phyloP scores from a whole-genome alignment of 805 yeast species.

The Isabelozyma gotoi region DNA sequence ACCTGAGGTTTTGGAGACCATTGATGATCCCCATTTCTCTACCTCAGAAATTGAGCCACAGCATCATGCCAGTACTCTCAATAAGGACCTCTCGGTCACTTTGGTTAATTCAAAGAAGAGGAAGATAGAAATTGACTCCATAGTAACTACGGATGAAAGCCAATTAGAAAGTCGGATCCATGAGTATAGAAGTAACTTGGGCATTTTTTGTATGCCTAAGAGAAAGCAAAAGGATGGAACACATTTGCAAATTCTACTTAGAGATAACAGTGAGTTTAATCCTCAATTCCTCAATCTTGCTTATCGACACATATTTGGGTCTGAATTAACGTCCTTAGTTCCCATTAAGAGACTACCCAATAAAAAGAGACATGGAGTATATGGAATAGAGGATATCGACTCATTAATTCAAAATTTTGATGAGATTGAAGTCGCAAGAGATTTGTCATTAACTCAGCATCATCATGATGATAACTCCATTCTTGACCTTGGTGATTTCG shows the following conservation, averaged over 20 bases:
- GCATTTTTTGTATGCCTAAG: no score
- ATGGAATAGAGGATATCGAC: neutral
- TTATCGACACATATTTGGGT: conserved; percentile 1
- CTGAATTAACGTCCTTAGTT: neutral
- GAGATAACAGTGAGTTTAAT: neutral
- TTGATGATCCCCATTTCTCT: neutral
- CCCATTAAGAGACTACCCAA: neutral
- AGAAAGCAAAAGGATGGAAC: neutral
- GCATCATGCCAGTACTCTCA: neutral
- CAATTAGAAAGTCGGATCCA: no score
- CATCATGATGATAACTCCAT: neutral
- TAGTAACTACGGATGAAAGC: neutral
- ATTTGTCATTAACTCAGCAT: conserved; percentile 2
- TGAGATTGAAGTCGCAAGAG: conserved; percentile 14
- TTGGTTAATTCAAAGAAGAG: neutral
- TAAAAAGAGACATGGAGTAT: neutral
- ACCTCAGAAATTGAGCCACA: neutral
- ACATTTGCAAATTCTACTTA: neutral
- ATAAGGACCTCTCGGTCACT: neutral
- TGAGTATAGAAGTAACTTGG: no score
- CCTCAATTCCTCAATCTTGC: conserved; percentile 1
- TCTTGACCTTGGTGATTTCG: neutral
- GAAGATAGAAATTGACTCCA: neutral
- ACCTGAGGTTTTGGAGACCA: neutral
- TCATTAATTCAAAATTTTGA: conserved; percentile 1